Percentiles rank a stretch among this genome's conserved stretches.
phyloP scores from a whole-genome alignment of 2,329 filamentous ascomycete species.

The Diaporthe sp. region DNA sequence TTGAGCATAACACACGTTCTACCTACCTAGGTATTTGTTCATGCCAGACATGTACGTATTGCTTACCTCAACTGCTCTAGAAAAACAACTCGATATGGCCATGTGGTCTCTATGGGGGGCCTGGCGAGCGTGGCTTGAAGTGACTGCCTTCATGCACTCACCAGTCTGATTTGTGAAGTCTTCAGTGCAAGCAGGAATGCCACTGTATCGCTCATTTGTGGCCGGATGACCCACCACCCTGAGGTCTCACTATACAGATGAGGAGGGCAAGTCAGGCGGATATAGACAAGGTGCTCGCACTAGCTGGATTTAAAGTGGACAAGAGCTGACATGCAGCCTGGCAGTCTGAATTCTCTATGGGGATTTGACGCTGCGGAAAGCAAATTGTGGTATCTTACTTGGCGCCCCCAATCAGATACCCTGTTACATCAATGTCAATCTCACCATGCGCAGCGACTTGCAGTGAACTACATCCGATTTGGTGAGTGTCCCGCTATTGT shows the following conservation, averaged over 20 bases:
- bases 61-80: too few species aligned
- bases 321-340: conserved; percentile 15
- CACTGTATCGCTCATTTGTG: not conserved
- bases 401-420: not conserved
- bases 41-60: not conserved
- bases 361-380: not conserved
- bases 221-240: not conserved
- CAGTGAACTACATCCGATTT: not conserved
- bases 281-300: not conserved
- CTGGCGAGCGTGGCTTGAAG: not conserved
- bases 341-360: not conserved
- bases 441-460: not conserved
- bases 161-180: not conserved
- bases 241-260: not conserved
- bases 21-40: not conserved
- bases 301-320: not conserved
- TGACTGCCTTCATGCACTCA: not conserved
- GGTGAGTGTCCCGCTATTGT: not conserved
- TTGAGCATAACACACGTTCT: not conserved
- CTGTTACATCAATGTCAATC: not conserved
- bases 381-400: not conserved
- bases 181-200: not conserved
- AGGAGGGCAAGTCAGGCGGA: too few species aligned
- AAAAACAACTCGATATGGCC: not conserved
- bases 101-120: not conserved